Percentiles rank a stretch among this genome's conserved stretches.
Evolutionary conservation across 208 protist species (phyloP).

Genomic region (Tritrichomonas musculus): DNA sequence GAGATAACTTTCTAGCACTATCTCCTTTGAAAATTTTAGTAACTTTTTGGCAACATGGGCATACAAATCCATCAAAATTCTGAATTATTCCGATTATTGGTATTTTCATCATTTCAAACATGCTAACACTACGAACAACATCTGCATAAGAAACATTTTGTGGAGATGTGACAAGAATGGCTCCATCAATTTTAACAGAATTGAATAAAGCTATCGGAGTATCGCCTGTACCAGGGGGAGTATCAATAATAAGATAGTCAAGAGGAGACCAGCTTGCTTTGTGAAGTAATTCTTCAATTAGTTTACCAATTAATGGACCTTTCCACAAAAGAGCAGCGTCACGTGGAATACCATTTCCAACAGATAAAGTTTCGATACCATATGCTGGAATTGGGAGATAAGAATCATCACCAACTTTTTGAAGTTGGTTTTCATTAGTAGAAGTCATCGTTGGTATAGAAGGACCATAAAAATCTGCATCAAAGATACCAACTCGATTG

Average conservation of each 20-base stretch:
- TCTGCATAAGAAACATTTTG: conserved; percentile 45
- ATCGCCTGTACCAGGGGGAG: conserved; percentile 57
- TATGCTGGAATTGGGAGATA: conserved; percentile 1
- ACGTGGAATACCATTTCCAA: conserved; percentile 41
- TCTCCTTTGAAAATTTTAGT: conserved; percentile 18
- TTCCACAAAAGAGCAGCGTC: conserved; percentile 39
- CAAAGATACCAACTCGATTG: conserved; percentile 46
- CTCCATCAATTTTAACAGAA: conserved; percentile 36
- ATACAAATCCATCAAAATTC: conserved; percentile 37
- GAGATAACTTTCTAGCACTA: not conserved
- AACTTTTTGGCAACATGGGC: not conserved
- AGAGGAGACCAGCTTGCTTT: conserved; percentile 50
- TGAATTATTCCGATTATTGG: conserved; percentile 37
- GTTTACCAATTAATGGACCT: conserved; percentile 37
- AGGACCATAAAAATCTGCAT: conserved; percentile 51
- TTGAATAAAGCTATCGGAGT: conserved; percentile 48
- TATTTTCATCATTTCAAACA: conserved; percentile 44
- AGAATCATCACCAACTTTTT: not conserved
- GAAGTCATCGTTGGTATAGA: conserved; percentile 46
- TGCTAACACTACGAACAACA: conserved; percentile 47
- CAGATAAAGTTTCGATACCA: conserved; percentile 44
- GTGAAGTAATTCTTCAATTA: conserved; percentile 34
- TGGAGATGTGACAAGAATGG: conserved; percentile 50
- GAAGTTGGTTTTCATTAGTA: not conserved
- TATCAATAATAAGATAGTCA: conserved; percentile 56